Percentiles rank a stretch among this genome's conserved stretches.
Conservation (phyloP, 192 early-diverging fungal species). For the Anaeromyces robustus region DNA sequence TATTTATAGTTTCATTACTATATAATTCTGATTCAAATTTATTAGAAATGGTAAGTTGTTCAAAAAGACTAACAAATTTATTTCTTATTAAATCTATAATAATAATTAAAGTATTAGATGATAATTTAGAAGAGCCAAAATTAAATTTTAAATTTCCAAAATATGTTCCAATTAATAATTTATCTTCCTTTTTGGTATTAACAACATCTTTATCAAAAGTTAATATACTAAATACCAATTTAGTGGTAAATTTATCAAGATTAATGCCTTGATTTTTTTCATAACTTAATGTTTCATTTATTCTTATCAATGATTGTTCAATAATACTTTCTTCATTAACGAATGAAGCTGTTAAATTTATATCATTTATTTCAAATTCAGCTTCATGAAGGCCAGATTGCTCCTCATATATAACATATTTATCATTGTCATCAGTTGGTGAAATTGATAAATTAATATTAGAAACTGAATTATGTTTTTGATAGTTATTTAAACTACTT, state of each 20-base stretch:
- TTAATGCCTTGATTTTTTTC: neutral
- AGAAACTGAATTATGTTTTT: neutral
- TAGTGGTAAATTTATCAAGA: neutral
- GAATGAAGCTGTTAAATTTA: neutral
- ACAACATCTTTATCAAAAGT: neutral
- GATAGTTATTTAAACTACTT: neutral
- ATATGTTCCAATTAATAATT: neutral
- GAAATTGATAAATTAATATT: neutral
- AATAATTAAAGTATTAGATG: neutral
- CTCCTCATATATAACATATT: neutral
- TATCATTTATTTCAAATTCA: neutral
- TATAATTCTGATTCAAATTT: neutral
- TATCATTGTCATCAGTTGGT: neutral
- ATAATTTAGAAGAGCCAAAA: neutral
- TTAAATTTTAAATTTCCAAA: neutral
- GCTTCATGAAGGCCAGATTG: neutral
- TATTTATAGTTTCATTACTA: neutral
- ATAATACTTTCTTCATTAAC: neutral
- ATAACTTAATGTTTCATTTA: neutral
- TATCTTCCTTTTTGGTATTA: neutral
- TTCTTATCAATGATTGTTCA: neutral
- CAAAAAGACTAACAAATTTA: neutral
- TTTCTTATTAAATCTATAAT: neutral
- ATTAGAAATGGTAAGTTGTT: neutral
- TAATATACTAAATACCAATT: neutral